These are phyloP conservation scores for Dothideomycetes sp. DNA, from an alignment of 2,329 filamentous ascomycete species.

Conservation along the genomic window DNA sequence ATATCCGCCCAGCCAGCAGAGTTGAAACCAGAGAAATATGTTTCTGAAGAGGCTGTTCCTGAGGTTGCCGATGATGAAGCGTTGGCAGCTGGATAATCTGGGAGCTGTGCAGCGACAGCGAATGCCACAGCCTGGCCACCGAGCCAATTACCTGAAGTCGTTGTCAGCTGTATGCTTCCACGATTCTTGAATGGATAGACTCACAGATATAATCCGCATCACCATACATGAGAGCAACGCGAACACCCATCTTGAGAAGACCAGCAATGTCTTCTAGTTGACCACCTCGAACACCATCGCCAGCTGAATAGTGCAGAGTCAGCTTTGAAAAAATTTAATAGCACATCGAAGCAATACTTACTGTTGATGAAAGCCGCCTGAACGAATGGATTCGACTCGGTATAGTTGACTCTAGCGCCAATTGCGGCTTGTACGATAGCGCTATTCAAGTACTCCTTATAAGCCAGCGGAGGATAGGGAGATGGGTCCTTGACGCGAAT, in stretches of 20 bases:
- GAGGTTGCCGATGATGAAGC: slow-evolving; percentile 9
- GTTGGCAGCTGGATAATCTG: slow-evolving; percentile 13
- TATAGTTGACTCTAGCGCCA: slow-evolving; percentile 40
- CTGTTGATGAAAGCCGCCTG: slow-evolving; percentile 28
- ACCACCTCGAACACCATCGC: slow-evolving; percentile 32
- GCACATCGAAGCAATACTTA: background rate
- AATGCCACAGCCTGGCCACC: slow-evolving; percentile 67
- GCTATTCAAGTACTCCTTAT: slow-evolving; percentile 40
- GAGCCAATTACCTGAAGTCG: slow-evolving; percentile 44
- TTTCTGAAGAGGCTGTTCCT: slow-evolving; percentile 21
- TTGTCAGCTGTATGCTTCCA: too few species aligned
- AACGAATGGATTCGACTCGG: slow-evolving; percentile 29
- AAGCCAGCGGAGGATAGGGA: slow-evolving; percentile 30
- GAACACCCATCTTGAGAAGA: slow-evolving; percentile 31
- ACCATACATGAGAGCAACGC: slow-evolving; percentile 61
- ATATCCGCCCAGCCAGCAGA: slow-evolving; percentile 63
- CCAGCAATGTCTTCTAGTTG: slow-evolving; percentile 29
- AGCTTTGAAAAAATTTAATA: background rate
- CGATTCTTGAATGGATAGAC: too few species aligned
- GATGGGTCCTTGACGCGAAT: slow-evolving; percentile 26
- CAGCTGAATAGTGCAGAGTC: slow-evolving; percentile 15
- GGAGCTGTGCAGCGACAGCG: slow-evolving; percentile 35
- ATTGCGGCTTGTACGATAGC: slow-evolving; percentile 37
- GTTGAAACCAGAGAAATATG: slow-evolving; percentile 46
- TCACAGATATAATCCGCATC: slow-evolving; percentile 42